Evolutionary conservation across 176 grass and related monocot species (phyloP), one percentile per base, ranked within the genome.

Genomic region (Phragmites australis): DNA sequence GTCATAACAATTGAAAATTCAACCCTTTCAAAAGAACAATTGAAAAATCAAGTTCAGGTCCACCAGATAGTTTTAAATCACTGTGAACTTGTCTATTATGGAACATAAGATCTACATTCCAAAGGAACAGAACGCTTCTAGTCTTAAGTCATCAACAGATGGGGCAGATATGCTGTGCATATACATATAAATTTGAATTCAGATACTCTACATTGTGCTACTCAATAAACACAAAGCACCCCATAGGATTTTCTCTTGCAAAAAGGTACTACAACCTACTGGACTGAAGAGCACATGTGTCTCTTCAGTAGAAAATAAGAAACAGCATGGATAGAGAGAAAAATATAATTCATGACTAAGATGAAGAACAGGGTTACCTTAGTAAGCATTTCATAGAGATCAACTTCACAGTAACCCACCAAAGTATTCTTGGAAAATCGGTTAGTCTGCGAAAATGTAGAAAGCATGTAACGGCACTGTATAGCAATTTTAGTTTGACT

Each of bases 361-460:
- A 69, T 1, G 21, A 83, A 42, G 22, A 61, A 60, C 6, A 78
- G 47, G 44, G 42, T 91, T 93, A 99, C 96, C 84, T 87, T 85
- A 66, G 81, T 89, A 53, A 99, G 92, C 75, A 99, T 52, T 58
- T 95, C 86, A 21, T 85, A 91, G 75, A 99, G 84, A 89, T 99
- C 84, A 75, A 99, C 89, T 74, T 99, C 92, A 57, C 96, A 99
- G 72, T 95, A 99, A 74, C 96, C 96, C 88, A 99, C 88, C 74
- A 99, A 82, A 83, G 88, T 99, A 81, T 83, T 99, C 81, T 88
- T 99, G 10, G 92, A 93, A 53, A 99, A 99, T 43, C 85, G 82
- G 43, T 99, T 99, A 55, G 90, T 93, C 96, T 99, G 82, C 58
- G 77, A 72, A 89, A 88, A 84, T 49, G 25, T 19, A 62, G 1